Base-by-base conservation (phyloP, 257 asterid genomes). In the Nemophila menziesii region DNA sequence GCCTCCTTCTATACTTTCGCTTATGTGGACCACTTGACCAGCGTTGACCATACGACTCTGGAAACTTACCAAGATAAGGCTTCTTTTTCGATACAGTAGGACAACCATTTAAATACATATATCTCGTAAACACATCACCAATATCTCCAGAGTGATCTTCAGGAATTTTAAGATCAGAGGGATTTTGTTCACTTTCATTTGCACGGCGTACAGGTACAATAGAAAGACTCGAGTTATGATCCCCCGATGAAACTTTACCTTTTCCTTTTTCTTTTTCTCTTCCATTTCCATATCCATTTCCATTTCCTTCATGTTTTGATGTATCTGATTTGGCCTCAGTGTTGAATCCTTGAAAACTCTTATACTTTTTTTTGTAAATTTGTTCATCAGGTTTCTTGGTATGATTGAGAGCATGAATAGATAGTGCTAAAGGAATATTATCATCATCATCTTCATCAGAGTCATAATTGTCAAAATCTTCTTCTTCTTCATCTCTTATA, bases 381-480 rank as follows among this genome's bases (percentile, higher is more conserved):
- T 66, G 70, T 2, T 62, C 69, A 8, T 22, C 41, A 27, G 27
- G 43, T 66, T 61, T 66, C 46, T 27, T 69, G 22, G 63, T 72
- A 12, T 77, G 77, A 47, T 77, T 83, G n/a, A n/a, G n/a, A 4
- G 70, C 94, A 56, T 85, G 96, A 67, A 85, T 85, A 0, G 99
- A 85, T 19, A 85, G 51, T 4, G 82, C 77, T 50, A 69, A 26
- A 10, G 85, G 80, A 61, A 68, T 14, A 21, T 62, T 66, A 16
- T 49, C 64, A 13, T 46, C 52, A 16, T 53, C 68, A 9, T 60
- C 73, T 4, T 24, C 6, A n/a, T n/a, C n/a, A n/a, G n/a, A n/a
- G n/a, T n/a, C n/a, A n/a, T n/a, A n/a, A n/a, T n/a, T n/a, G n/a
- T n/a, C n/a, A n/a, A n/a, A n/a, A n/a, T n/a, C 4, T 0, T 66